Conservation (phyloP, 805 yeast species). For the Ogataea allantospora region DNA sequence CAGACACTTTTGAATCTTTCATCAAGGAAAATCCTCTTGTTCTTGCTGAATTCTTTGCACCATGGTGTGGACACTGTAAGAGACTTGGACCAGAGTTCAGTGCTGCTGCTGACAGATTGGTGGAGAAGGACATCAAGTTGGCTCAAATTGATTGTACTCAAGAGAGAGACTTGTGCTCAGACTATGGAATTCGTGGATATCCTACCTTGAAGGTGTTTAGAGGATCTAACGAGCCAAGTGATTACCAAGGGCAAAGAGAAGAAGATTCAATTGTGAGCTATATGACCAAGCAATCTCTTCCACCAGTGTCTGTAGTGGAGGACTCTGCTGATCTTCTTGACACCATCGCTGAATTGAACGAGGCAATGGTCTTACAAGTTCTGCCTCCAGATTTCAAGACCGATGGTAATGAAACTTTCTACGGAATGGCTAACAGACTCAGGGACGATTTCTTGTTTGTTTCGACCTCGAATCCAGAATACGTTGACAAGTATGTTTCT, state of each 20-base stretch:
- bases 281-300: conserved; percentile 80
- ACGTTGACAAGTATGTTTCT: conserved; percentile 35
- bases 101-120: conserved; percentile 65
- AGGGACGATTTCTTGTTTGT: conserved; percentile 68
- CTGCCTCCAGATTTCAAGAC: conserved; percentile 31
- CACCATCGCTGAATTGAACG: conserved; percentile 43
- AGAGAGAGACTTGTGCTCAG: conserved; percentile 66
- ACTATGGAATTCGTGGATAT: conserved; percentile 72
- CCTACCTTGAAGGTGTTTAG: conserved; percentile 81
- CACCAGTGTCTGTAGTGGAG: conserved; percentile 60
- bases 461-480: conserved; percentile 40
- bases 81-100: conserved; percentile 77
- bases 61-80: conserved; percentile 99
- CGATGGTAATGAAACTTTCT: conserved; percentile 56
- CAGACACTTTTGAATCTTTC: conserved; percentile 63
- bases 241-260: conserved; percentile 83
- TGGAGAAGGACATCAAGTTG: conserved; percentile 60
- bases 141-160: conserved; percentile 87
- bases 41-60: conserved; percentile 85
- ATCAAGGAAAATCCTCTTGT: conserved; percentile 73
- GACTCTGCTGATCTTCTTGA: conserved; percentile 50
- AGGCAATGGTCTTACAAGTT: conserved; percentile 58
- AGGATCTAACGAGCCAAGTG: conserved; percentile 48
- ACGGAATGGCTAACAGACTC: conserved; percentile 56
- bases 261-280: conserved; percentile 73